These are phyloP conservation scores for Rhytidiadelphus loreus DNA, from an alignment of 225 moss, liverwort and hornwort genomes.

Conservation along the genomic window DNA sequence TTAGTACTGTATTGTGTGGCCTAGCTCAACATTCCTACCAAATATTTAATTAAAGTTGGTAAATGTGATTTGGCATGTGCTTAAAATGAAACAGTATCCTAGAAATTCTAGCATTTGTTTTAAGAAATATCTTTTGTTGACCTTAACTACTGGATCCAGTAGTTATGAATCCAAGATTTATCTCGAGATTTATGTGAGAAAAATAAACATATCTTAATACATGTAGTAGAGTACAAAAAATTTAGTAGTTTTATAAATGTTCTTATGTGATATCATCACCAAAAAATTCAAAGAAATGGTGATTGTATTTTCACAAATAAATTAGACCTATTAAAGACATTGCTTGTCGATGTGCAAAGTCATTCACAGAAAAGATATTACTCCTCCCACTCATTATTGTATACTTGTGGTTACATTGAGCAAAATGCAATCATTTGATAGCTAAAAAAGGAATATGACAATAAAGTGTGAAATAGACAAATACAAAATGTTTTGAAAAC, in stretches of 20 bases:
- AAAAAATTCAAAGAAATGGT: not conserved
- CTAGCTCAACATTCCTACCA: accelerated
- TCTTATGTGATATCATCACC: not conserved
- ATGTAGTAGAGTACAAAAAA: not conserved
- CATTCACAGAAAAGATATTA: not conserved
- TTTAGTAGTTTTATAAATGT: not conserved
- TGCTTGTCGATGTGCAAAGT: accelerated
- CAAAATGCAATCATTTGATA: not conserved
- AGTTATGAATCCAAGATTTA: not conserved
- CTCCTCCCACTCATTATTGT: not conserved
- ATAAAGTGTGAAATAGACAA: not conserved
- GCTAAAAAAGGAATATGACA: not conserved
- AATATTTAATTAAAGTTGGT: not conserved
- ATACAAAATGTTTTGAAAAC: not conserved
- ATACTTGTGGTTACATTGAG: not conserved
- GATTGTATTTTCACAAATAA: not conserved
- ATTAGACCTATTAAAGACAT: no score
- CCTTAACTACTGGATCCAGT: accelerated
- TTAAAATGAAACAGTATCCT: not conserved
- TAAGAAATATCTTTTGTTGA: not conserved
- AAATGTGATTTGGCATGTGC: not conserved
- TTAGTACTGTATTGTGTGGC: accelerated
- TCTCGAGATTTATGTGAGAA: no score
- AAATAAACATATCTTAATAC: not conserved
- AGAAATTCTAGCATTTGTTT: not conserved